Evolutionary conservation across 176 grass and related monocot species (phyloP), one percentile per base, ranked within the genome.

Genomic region (Sorghum bicolor): DNA sequence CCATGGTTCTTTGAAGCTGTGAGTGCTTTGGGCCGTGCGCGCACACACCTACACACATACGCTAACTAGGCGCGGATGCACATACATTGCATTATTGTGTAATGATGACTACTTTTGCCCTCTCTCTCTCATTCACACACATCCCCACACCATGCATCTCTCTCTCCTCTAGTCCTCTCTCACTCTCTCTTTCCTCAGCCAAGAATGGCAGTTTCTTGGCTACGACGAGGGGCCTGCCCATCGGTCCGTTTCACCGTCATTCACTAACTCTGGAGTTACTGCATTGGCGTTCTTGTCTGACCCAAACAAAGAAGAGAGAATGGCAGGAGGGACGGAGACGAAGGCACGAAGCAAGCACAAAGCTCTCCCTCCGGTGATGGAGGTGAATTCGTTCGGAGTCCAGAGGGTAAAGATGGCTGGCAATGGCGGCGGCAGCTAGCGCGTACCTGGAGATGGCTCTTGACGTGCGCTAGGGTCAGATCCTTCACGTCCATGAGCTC

Each of bases 401-500:
- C 53, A 57, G 53, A 57, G 22, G 20, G n/a, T n/a, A 8, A 22
- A 58, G 55, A 58, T 11, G 52, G 22, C 0, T 9, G 14, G 30
- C 66, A 38, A 64, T 29, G 25, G 25, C 58, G 32, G 9, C 28
- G 29, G 72, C 16, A 19, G 55, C 6, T 62, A 25, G 58, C 58
- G 37, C 45, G 53, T 87, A 99, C 96, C 96, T 99, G 96, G 88
- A 99, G 94, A 77, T 99, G 96, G 61, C 96, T 99, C 89, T 99
- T 99, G 31, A 99, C 96, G 95, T 99, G 96, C 72, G 96, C 96
- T 82, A 99, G 93, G 29, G 96, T 99, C 83, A 99, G 96, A 92
- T 96, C 96, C 87, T 99, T 99, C 80, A 99, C 96, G 92, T 99
- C 96, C 96, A 99, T 99, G 30, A 99, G 92, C 88, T 99, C 96